A percentile compares a stretch with the other conserved stretches of the same genome.
Conservation (phyloP, 2,329 filamentous ascomycete species). For the Arthrobotrys iridis region DNA sequence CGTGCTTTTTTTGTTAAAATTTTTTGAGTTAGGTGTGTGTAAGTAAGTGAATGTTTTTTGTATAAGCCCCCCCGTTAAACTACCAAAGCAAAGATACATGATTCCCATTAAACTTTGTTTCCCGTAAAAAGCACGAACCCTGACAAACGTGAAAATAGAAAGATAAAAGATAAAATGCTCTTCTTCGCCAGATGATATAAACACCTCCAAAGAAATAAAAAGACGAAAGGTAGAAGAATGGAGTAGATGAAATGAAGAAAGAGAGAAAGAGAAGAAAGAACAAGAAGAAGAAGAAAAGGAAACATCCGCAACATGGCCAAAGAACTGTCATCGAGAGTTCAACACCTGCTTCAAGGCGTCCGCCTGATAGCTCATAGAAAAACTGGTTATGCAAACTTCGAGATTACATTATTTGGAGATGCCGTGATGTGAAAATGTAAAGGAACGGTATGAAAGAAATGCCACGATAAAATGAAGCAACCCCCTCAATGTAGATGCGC, state of each 20-base stretch:
- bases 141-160: constrained; percentile 27
- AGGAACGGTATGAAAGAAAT: constrained; percentile 49
- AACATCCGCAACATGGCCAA: constrained; percentile 54
- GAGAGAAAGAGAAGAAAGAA: constrained; percentile 46
- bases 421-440: constrained; percentile 50
- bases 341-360: constrained; percentile 46
- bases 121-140: constrained; percentile 53
- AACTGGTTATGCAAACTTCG: constrained; percentile 54
- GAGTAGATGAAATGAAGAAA: constrained; percentile 43
- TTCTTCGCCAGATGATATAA: constrained; percentile 53
- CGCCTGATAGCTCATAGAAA: constrained; percentile 35
- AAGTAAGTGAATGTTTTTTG: constrained; percentile 49
- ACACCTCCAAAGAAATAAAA: constrained; percentile 49
- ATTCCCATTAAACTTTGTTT: constrained; percentile 53
- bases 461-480: constrained; percentile 50
- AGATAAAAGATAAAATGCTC: constrained; percentile 37
- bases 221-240: constrained; percentile 12
- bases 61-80: constrained; percentile 38
- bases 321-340: constrained; percentile 55
- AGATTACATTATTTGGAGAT: constrained; percentile 55
- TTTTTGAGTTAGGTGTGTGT: constrained; percentile 23
- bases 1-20: constrained; percentile 25
- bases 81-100: constrained; percentile 52
- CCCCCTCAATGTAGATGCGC: constrained; percentile 54
- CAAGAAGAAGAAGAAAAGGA: constrained; percentile 50